These are phyloP conservation scores for Alternaria metachromatica DNA, from an alignment of 2,329 filamentous ascomycete genomes.

Conservation along the genomic window DNA sequence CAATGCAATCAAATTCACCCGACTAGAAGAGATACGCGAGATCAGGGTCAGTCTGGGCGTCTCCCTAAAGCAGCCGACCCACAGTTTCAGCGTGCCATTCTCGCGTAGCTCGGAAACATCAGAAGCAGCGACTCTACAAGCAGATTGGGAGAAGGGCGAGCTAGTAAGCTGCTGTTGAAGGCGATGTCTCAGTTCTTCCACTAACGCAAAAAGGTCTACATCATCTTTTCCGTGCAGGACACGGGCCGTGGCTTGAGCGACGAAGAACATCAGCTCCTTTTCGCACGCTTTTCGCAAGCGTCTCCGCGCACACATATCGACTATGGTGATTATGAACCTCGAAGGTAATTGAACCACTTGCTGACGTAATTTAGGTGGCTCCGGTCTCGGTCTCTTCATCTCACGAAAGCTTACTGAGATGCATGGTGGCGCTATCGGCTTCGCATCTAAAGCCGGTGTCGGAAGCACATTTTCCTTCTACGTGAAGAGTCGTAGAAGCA, in stretches of 20 bases:
- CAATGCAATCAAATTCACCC: conserved; percentile 56
- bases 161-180: not conserved
- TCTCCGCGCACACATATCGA: conserved; percentile 45
- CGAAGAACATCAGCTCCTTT: conserved; percentile 46
- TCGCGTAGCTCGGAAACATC: conserved; percentile 13
- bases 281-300: conserved; percentile 42
- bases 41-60: conserved; percentile 49
- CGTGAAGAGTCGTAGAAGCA: conserved; percentile 29
- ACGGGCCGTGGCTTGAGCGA: conserved; percentile 50
- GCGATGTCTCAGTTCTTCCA: not conserved
- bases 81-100: conserved; percentile 34
- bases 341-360: no score
- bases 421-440: conserved; percentile 41
- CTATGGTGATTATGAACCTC: conserved; percentile 28
- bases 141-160: conserved; percentile 45
- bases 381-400: conserved; percentile 44
- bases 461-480: conserved; percentile 46
- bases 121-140: conserved; percentile 23
- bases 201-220: conserved; percentile 39
- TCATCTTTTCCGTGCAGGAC: conserved; percentile 48
- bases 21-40: conserved; percentile 40
- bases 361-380: conserved; percentile 21
- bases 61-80: conserved; percentile 35
- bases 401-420: conserved; percentile 37
- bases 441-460: conserved; percentile 26